These are phyloP conservation scores for Globisporangium takayamanum DNA, from an alignment of 352 stramenopile species.

Conservation along the genomic window DNA sequence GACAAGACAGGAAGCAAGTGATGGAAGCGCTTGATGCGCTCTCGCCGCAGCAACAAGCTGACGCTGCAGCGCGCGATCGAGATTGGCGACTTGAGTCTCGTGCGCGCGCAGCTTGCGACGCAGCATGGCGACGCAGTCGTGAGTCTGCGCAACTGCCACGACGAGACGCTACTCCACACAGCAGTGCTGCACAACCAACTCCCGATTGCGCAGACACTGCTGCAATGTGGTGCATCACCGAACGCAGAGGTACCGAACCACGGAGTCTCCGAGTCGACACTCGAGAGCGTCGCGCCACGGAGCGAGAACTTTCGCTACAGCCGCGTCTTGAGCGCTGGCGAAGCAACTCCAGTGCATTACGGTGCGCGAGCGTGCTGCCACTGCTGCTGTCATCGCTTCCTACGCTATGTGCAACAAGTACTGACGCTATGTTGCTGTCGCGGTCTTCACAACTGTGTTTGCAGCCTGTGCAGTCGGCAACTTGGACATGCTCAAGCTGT, in stretches of 20 bases:
- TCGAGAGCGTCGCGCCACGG: slow-evolving; percentile 43
- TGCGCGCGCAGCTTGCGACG: slow-evolving; percentile 18
- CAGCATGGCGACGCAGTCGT: background rate
- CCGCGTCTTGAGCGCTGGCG: slow-evolving; percentile 36
- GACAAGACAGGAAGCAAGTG: background rate
- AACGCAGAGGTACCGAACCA: slow-evolving; percentile 24
- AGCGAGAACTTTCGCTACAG: slow-evolving; percentile 55
- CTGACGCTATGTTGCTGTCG: background rate
- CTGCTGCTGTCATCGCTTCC: background rate
- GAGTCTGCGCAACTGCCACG: slow-evolving; percentile 30
- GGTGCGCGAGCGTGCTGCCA: slow-evolving; percentile 11
- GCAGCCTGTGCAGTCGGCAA: slow-evolving; percentile 41
- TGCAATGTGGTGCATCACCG: slow-evolving; percentile 40
- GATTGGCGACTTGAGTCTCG: slow-evolving; percentile 34
- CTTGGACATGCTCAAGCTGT: slow-evolving; percentile 55
- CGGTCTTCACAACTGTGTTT: background rate
- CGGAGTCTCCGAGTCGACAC: slow-evolving; percentile 21
- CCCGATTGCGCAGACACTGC: slow-evolving; percentile 39
- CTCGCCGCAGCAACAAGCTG: slow-evolving; percentile 20
- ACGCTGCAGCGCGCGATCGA: slow-evolving; percentile 35
- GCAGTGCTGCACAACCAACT: slow-evolving; percentile 55
- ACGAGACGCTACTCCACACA: slow-evolving; percentile 62
- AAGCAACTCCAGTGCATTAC: slow-evolving; percentile 65
- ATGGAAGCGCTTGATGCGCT: slow-evolving; percentile 25
- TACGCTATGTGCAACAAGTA: background rate